Conservation (phyloP, 768 basidiomycete genomes). For the Dioszegia hungarica region DNA sequence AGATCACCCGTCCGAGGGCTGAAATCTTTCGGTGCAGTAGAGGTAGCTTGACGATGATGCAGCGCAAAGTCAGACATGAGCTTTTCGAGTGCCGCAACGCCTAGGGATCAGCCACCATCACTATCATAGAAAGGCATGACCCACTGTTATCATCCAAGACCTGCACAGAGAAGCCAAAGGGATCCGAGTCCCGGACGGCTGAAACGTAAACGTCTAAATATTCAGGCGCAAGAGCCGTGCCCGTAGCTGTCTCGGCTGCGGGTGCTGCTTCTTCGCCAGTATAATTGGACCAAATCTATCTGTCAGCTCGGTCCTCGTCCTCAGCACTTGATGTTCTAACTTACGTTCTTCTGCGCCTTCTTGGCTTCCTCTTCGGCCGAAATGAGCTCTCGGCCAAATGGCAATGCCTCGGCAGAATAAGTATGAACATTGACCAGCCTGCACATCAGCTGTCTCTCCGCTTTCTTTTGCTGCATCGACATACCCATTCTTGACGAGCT, state of each 20-base stretch:
- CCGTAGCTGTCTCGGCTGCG: slow-evolving; percentile 47
- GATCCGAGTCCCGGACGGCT: slow-evolving; percentile 62
- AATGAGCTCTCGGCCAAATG: slow-evolving; percentile 73
- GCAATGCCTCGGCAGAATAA: slow-evolving; percentile 75
- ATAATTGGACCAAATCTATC: slow-evolving; percentile 79
- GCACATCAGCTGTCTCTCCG: not conserved
- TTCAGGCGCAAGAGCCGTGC: slow-evolving; percentile 62
- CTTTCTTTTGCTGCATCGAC: not conserved
- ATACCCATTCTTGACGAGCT: slow-evolving; percentile 74
- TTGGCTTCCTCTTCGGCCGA: slow-evolving; percentile 90
- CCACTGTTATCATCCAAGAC: slow-evolving; percentile 83
- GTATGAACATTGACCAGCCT: slow-evolving; percentile 74
- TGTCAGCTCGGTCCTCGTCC: no score
- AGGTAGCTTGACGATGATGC: slow-evolving; percentile 66
- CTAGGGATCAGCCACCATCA: slow-evolving; percentile 50
- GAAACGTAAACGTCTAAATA: slow-evolving; percentile 91
- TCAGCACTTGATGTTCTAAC: slow-evolving; percentile 44
- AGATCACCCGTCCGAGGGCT: slow-evolving; percentile 78
- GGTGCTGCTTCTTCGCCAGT: slow-evolving; percentile 61
- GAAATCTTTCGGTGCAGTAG: slow-evolving; percentile 61
- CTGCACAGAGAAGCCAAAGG: slow-evolving; percentile 85
- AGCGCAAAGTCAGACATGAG: slow-evolving; percentile 90
- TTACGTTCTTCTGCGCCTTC: slow-evolving; percentile 66
- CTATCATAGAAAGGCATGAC: slow-evolving; percentile 10
- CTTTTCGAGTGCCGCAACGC: slow-evolving; percentile 84